Evolutionary conservation across 495 filamentous ascomycete species (phyloP), one percentile per base, ranked within the genome.

Genomic region (Aspergillus coremiiformis): DNA sequence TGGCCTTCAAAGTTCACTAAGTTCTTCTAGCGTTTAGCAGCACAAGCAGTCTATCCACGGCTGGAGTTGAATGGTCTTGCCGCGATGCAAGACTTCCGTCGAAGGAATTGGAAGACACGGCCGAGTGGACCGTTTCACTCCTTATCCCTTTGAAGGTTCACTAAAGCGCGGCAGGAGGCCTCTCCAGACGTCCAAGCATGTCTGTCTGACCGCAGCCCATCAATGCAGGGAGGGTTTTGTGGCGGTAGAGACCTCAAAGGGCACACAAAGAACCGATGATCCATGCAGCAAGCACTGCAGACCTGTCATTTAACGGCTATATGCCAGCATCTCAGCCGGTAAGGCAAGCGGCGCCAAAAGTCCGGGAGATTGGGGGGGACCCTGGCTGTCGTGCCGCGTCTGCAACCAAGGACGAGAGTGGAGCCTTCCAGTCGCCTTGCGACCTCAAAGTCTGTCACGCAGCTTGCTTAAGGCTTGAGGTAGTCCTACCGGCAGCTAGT

Each of bases 251-350:
- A 41, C 50, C 50, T 53, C 22, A 51, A 19, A 30, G 45, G 20
- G 49, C 39, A 33, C 15, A 48, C n/a, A 39, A 49, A 57, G 58
- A 60, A 60, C 54, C 5, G 58, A 48, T 60, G 58, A 60, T 60
- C 58, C 44, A 60, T 60, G 58, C 58, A 56, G 53, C 39, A 43
- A 51, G 23, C 21, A 42, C 49, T 56, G 53, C 44, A 60, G 45
- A 50, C 27, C 46, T 52, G 50, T 53, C 49, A 47, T 52, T 52
- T 46, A 60, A 60, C 58, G 58, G 54, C 54, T 54, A 54, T 60
- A 52, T 42, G 54, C 53, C 52, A 55, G 39, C 39, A 51, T 54
- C 46, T 30, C 41, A 37, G 50, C 55, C 53, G 55, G 51, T 30
- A 58, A 51, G 47, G 20, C 48, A 45, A 29, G 23, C 37, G 48